Base-by-base conservation (phyloP, 2,329 filamentous ascomycete species). In the Gremmenia infestans region DNA sequence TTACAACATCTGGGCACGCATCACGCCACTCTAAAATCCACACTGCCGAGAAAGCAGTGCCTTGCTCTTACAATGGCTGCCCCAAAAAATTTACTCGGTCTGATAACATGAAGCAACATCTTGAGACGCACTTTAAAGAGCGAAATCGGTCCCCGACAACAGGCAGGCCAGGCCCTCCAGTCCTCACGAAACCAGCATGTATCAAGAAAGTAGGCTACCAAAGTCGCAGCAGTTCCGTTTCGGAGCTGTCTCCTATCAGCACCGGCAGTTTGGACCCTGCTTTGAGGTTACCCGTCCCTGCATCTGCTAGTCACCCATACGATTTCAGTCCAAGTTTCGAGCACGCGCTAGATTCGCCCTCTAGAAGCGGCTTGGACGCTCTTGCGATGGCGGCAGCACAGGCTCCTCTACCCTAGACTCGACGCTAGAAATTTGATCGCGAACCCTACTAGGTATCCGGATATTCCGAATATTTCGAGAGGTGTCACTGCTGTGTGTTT, bases 81-180 rank as follows among this genome's bases (percentile, higher is more conserved):
- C 81, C 83, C 71, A 91, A 91, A 74, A 88, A 87, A 67, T 92
- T 92, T 65, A 91, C 87, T 11, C 86, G 88, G 61, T 85, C 87
- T 64, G 88, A 92, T 77, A 92, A 92, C 76, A 92, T 92, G 88
- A 90, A 91, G 77, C 88, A 91, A 73, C 88, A 92, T 67, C 79
- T 89, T 32, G 82, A 89, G 65, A 91, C 88, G 0, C 88, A 92
- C 70, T 86, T 82, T 72, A 85, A 85, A 71, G 80, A 84, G 60
- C 76, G 63, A 5, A 59, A 60, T 9, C 60, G 65, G 8, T 49
- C 62, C 4, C 55, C 59, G 1, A 37, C 52, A 19, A 17, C 22
- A n/a, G 22, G 22, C 23, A 48, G 45, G 28, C 12, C 45, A 48
- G 12, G 37, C 52, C 68, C 70, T n/a, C 64, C 62, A 5, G 35